Conservation (phyloP, 176 grass and related monocot species). For the Metroxylon sagu region DNA sequence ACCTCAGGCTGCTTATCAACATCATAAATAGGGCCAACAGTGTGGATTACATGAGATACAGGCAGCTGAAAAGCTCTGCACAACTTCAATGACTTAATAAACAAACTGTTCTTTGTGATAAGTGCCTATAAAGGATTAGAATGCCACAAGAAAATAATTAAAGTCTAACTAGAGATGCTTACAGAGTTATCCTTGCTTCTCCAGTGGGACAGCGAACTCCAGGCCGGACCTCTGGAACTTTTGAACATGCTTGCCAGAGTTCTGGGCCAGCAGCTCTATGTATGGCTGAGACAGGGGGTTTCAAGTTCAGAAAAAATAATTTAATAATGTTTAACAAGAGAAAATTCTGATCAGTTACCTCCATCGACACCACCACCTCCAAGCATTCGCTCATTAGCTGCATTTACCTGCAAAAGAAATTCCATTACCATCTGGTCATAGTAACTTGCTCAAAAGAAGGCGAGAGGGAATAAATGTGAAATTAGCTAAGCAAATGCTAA, state of each 20-base stretch:
- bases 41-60: slow-evolving; percentile 72
- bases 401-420: slow-evolving; percentile 58
- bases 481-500: too few species aligned
- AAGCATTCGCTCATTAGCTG: slow-evolving; percentile 74
- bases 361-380: slow-evolving; percentile 89
- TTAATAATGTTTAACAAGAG: too few species aligned
- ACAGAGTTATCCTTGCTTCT: slow-evolving; percentile 89
- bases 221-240: slow-evolving; percentile 59
- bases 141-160: too few species aligned
- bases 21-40: slow-evolving; percentile 84
- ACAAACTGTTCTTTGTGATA: not conserved
- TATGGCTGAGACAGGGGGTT: slow-evolving; percentile 46
- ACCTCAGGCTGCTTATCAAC: slow-evolving; percentile 50
- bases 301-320: not conserved
- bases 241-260: slow-evolving; percentile 56
- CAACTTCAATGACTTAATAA: slow-evolving; percentile 10
- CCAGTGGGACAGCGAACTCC: slow-evolving; percentile 75
- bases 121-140: too few species aligned
- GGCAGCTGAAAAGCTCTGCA: slow-evolving; percentile 77
- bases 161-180: slow-evolving; percentile 16
- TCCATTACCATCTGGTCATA: too few species aligned
- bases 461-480: too few species aligned
- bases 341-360: slow-evolving; percentile 29
- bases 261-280: slow-evolving; percentile 87
- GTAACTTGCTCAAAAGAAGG: too few species aligned